Conservation (phyloP, 2,329 filamentous ascomycete genomes). For the Fusarium succisae region DNA sequence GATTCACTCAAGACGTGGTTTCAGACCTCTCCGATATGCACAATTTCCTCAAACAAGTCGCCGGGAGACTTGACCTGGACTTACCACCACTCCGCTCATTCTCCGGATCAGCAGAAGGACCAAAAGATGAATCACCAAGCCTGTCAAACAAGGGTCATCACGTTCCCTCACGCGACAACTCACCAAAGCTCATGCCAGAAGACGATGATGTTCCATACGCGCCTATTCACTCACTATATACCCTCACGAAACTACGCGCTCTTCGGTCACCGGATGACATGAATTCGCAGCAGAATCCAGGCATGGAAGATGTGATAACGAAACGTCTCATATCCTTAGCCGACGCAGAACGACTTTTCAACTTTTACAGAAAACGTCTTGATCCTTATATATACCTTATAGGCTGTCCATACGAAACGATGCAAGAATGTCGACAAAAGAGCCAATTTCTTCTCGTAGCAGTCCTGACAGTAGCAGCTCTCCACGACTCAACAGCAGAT, state of each 20-base stretch:
- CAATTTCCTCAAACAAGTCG: conserved; percentile 24
- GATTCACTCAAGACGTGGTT: conserved; percentile 2
- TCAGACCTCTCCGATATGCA: conserved; percentile 19
- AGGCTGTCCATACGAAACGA: conserved; percentile 57
- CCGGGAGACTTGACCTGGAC: conserved; percentile 13
- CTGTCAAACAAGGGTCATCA: conserved; percentile 18
- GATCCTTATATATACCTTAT: conserved; percentile 62
- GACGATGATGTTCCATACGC: conserved; percentile 47
- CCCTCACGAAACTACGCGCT: conserved; percentile 46
- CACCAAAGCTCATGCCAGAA: conserved; percentile 31
- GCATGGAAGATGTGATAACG: conserved; percentile 45
- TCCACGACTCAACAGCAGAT: conserved; percentile 64
- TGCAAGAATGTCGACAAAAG: conserved; percentile 61
- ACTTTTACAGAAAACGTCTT: conserved; percentile 58
- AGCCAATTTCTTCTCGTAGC: conserved; percentile 65
- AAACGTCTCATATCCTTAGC: conserved; percentile 53
- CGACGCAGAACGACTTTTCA: conserved; percentile 61
- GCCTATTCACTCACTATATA: conserved; percentile 49
- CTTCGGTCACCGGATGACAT: conserved; percentile 44
- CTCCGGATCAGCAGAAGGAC: background rate
- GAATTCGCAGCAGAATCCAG: conserved; percentile 8
- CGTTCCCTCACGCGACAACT: conserved; percentile 29
- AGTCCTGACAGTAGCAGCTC: conserved; percentile 64
- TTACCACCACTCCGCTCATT: conserved; percentile 18
- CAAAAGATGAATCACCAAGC: conserved; percentile 13